Evolutionary conservation across 2,329 filamentous ascomycete species (phyloP), one percentile per base, ranked within the genome.

Genomic region (Aspergillus sp.): DNA sequence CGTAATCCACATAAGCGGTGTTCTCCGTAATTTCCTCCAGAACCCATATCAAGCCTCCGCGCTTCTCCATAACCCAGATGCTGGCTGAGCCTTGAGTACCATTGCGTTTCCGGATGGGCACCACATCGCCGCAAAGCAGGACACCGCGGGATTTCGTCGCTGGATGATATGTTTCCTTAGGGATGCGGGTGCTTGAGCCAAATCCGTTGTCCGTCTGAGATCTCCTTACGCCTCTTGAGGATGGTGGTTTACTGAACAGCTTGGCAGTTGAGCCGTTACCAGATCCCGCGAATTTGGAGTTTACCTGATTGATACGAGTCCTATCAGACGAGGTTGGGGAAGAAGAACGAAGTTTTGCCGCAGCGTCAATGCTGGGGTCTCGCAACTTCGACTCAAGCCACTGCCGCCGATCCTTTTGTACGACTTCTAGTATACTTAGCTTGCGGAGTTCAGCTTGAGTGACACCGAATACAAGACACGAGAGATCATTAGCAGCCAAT

Each of bases 1-100:
- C 87, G 17, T 95, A 77, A 9, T 76, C 78, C 39, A 98, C 70
- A 51, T 82, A 80, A 3, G 88, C 90, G 35, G 93, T 84, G 64
- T 98, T 90, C 69, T 98, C 93, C 47, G 91, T 88, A 51, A 98
- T 97, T 69, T 98, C 93, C 66, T 98, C 93, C 2, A 98, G 72
- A 7, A 98, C 93, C 93, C 93, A 98, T 51, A 98, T 97, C 50
- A 98, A 72, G 7, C 91, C 90, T 45, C 89, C 84, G 43, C 85
- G 82, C 69, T 98, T 98, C 68, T 98, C 93, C 73, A 98, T 98
- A 3, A 98, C 93, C 93, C 93, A 98, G 35, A 98, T 74, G 68
- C 90, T 97, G 33, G 93, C 93, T 49, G 93, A 90, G 2, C 93
- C 93, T 4, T 85, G 91, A 9, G 85, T 81, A 3, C 93, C 93